Evolutionary conservation across 2,329 filamentous ascomycete species (phyloP).

Genomic region (Fusarium gaditjirri): DNA sequence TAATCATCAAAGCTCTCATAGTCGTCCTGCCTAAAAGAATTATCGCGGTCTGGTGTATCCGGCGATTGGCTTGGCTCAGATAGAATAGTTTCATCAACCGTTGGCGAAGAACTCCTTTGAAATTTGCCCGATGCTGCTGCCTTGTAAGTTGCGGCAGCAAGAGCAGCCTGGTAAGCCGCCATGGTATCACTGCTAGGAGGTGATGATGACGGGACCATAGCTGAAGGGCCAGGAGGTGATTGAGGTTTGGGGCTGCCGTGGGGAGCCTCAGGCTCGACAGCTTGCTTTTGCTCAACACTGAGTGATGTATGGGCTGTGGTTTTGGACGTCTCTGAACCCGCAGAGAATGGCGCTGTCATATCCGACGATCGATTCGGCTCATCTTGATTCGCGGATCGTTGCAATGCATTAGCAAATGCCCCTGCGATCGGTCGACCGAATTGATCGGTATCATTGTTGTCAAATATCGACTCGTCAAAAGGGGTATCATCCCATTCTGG

Average conservation of each 20-base stretch:
- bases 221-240: constrained; percentile 19
- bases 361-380: constrained; percentile 59
- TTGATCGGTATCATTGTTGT: constrained; percentile 71
- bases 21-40: constrained; percentile 53
- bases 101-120: constrained; percentile 64
- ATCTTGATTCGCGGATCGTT: constrained; percentile 48
- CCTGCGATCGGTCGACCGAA: constrained; percentile 70
- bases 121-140: constrained; percentile 83
- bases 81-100: constrained; percentile 41
- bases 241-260: constrained; percentile 8
- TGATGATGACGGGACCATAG: constrained; percentile 9
- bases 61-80: constrained; percentile 25
- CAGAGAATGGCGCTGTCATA: constrained; percentile 57
- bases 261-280: constrained; percentile 7
- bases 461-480: constrained; percentile 81
- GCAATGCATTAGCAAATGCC: constrained; percentile 63
- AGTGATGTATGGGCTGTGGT: constrained; percentile 66
- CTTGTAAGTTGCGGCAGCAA: constrained; percentile 82
- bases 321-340: constrained; percentile 54
- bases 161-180: constrained; percentile 82
- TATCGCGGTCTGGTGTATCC: constrained; percentile 14
- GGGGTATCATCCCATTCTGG: constrained; percentile 62
- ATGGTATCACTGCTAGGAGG: constrained; percentile 43
- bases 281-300: constrained; percentile 47
- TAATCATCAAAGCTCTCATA: constrained; percentile 53